phyloP scores from a whole-genome alignment of 176 grass and related monocot species.

The Lolium multiflorum region DNA sequence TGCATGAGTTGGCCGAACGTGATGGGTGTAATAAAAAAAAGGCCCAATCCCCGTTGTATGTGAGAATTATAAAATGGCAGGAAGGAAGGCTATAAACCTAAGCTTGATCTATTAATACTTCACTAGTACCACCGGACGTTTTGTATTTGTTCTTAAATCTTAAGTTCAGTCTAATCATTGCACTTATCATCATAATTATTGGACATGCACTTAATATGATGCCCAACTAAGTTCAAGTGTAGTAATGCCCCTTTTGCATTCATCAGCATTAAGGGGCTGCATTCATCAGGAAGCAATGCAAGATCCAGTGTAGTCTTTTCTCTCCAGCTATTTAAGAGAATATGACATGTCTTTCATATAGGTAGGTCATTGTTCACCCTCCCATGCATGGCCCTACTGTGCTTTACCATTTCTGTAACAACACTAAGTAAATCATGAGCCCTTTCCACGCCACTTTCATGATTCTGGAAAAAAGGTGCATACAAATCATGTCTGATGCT shows the following conservation, averaged over 20 bases:
- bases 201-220: background rate
- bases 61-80: background rate
- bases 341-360: conserved; percentile 28
- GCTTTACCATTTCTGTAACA: conserved; percentile 50
- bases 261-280: background rate
- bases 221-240: background rate
- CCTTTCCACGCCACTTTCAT: conserved; percentile 41
- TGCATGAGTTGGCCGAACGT: conserved; percentile 35
- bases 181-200: conserved; percentile 10
- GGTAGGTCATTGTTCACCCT: conserved; percentile 22
- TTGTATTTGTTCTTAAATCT: background rate
- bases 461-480: conserved; percentile 42
- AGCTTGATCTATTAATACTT: conserved; percentile 1
- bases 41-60: conserved; percentile 20
- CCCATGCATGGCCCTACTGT: conserved; percentile 33
- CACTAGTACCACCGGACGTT: background rate
- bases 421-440: conserved; percentile 40
- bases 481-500: conserved; percentile 29
- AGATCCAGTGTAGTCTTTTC: conserved; percentile 20
- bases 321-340: conserved; percentile 38
- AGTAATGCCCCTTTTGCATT: conserved; percentile 1
- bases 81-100: background rate
- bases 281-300: conserved; percentile 25
- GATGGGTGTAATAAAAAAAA: conserved; percentile 6
- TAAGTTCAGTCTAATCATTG: background rate